Evolutionary conservation across 2,329 filamentous ascomycete genomes (phyloP).

Genomic region (Apiospora phragmitis): DNA sequence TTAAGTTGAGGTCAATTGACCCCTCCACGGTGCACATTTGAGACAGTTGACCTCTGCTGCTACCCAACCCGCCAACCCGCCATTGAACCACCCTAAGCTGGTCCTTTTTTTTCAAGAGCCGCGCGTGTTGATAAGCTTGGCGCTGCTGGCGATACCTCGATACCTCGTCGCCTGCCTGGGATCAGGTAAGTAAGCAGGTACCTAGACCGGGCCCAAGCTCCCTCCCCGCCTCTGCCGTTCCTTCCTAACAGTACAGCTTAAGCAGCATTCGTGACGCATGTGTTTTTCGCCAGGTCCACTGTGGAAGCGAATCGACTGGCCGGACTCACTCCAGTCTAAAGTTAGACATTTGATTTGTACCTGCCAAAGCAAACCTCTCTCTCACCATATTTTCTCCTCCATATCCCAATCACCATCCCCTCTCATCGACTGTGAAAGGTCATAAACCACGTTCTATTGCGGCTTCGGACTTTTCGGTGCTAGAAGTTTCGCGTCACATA

Average conservation of each 20-base stretch:
- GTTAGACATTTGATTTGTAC: slow-evolving; percentile 8
- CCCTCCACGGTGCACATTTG: not conserved
- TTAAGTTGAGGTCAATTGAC: not conserved
- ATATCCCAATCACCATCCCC: not conserved
- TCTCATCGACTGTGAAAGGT: not conserved
- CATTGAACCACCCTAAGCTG: not conserved
- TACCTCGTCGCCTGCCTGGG: not conserved
- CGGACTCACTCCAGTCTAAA: not conserved
- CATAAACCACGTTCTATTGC: not conserved
- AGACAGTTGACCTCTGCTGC: not conserved
- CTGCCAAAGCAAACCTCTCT: slow-evolving; percentile 6
- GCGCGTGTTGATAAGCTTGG: not conserved
- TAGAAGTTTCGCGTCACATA: not conserved
- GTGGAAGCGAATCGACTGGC: slow-evolving; percentile 8
- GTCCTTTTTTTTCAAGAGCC: not conserved
- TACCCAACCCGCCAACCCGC: not conserved
- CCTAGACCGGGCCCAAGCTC: slow-evolving; percentile 2
- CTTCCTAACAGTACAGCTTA: slow-evolving; percentile 2
- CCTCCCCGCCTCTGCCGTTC: slow-evolving; percentile 4
- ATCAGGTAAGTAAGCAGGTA: not conserved
- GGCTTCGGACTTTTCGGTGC: not conserved
- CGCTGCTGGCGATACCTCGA: not conserved
- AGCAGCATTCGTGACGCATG: slow-evolving; percentile 6
- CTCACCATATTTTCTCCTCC: slow-evolving; percentile 1
- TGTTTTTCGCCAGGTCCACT: slow-evolving; percentile 4